Conservation (phyloP, 2,329 filamentous ascomycete genomes). For the Fusarium coicis region DNA sequence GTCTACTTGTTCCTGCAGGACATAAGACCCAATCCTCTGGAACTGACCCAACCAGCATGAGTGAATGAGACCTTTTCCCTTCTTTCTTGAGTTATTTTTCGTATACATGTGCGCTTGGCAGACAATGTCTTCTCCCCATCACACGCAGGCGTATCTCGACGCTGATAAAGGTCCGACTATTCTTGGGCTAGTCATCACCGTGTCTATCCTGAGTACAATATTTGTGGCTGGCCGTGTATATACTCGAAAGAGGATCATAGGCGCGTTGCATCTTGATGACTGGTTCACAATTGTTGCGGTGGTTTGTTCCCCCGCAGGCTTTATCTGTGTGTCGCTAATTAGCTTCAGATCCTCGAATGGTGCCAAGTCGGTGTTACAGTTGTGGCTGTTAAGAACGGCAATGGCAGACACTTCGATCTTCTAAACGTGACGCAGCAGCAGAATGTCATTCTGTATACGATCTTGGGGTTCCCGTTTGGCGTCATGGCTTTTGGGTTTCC, state of each 20-base stretch:
- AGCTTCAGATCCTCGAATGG: conserved; percentile 46
- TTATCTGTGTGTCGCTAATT: not conserved
- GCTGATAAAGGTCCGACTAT: conserved; percentile 29
- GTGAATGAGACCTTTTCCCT: not conserved
- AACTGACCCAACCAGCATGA: not conserved
- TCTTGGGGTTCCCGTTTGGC: conserved; percentile 51
- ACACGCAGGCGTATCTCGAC: conserved; percentile 18
- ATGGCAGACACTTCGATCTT: conserved; percentile 52
- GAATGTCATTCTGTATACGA: conserved; percentile 50
- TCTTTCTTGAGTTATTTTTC: not conserved
- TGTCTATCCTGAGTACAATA: conserved; percentile 20
- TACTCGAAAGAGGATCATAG: conserved; percentile 27
- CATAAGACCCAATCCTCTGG: not conserved
- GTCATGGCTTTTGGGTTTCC: conserved; percentile 54
- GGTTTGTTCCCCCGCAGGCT: not conserved
- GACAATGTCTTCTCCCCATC: conserved; percentile 9
- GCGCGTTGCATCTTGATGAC: conserved; percentile 24
- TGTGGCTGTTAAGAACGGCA: conserved; percentile 51
- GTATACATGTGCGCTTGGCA: not conserved
- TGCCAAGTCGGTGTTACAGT: conserved; percentile 49
- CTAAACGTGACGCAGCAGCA: conserved; percentile 46
- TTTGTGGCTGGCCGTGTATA: conserved; percentile 25
- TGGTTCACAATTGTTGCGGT: conserved; percentile 21
- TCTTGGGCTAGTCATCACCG: conserved; percentile 10
- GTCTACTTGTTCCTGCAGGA: not conserved